Evolutionary conservation across 441 rosid genomes (phyloP).

Genomic region (Euphorbia neoarborescens): DNA sequence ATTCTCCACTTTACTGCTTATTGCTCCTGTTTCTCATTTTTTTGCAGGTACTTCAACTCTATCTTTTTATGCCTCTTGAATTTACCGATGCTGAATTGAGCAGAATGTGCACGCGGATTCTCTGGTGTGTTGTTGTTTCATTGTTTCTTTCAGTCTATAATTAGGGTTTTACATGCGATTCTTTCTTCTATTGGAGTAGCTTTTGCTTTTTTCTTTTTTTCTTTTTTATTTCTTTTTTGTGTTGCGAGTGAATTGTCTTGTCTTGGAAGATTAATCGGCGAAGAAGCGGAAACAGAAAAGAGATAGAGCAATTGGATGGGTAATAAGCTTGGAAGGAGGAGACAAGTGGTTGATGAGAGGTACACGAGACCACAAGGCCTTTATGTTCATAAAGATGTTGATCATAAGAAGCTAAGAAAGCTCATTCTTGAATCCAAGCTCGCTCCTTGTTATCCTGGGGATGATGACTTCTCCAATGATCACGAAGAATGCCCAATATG

Average conservation of each 20-base stretch:
- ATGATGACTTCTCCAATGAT: conserved; percentile 62
- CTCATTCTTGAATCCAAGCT: conserved; percentile 92
- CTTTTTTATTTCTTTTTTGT: conserved; percentile 7
- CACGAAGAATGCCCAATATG: conserved; percentile 97
- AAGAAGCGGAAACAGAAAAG: conserved; percentile 16
- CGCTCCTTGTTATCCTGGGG: conserved; percentile 96
- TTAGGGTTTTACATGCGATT: conserved; percentile 6
- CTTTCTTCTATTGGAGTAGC: not conserved
- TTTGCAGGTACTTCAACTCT: not conserved
- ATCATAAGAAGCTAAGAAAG: conserved; percentile 84
- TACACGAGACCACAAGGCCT: conserved; percentile 89
- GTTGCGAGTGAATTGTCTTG: not conserved
- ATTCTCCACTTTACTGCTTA: not conserved
- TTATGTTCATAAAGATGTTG: conserved; percentile 79
- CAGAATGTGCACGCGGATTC: not conserved
- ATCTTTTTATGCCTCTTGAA: not conserved
- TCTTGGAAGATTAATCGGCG: conserved; percentile 15
- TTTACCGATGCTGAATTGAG: not conserved
- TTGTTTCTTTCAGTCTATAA: not conserved
- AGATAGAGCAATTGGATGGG: conserved; percentile 51
- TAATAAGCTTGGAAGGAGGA: conserved; percentile 83
- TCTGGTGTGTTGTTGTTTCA: not conserved
- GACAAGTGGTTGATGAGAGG: conserved; percentile 83
- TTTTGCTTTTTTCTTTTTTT: conserved; percentile 7
- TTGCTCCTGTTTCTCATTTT: not conserved